A percentile compares a stretch with the other conserved stretches of the same genome.
These are phyloP conservation scores for Schwanniomyces sp. DNA, from an alignment of 805 yeast species.

Conservation along the genomic window DNA sequence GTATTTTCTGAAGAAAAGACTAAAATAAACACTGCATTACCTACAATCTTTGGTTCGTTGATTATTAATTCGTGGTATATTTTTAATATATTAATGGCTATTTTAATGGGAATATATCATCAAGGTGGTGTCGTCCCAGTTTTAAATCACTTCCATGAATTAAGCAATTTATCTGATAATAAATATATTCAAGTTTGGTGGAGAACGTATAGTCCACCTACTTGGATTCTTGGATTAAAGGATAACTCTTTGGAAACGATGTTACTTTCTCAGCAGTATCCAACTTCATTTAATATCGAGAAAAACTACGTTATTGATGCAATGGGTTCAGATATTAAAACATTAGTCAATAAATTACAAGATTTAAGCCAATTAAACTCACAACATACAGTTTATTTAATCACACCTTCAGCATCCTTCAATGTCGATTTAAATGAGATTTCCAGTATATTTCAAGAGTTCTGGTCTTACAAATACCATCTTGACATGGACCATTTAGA, in stretches of 20 bases:
- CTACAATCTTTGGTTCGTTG: slow-evolving; percentile 12
- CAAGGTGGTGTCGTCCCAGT: slow-evolving; percentile 89
- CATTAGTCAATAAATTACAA: slow-evolving; percentile 19
- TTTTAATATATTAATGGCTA: slow-evolving; percentile 60
- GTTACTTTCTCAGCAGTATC: background rate
- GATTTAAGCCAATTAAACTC: slow-evolving; percentile 2
- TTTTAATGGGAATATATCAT: slow-evolving; percentile 78
- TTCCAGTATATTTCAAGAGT: slow-evolving; percentile 10
- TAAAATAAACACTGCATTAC: slow-evolving; percentile 1
- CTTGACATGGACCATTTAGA: slow-evolving; percentile 78
- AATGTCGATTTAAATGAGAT: slow-evolving; percentile 14
- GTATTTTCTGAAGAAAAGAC: slow-evolving; percentile 4
- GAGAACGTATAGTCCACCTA: slow-evolving; percentile 93
- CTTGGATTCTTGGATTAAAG: slow-evolving; percentile 63
- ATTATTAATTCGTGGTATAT: slow-evolving; percentile 50
- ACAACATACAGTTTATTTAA: slow-evolving; percentile 15
- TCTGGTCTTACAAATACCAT: slow-evolving; percentile 46
- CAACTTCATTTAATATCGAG: background rate
- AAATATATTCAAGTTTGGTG: slow-evolving; percentile 68
- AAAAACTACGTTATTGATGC: slow-evolving; percentile 35
- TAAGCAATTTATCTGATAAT: background rate
- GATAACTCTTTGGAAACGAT: background rate
- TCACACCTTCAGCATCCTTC: slow-evolving; percentile 43
- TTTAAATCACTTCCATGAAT: slow-evolving; percentile 38
- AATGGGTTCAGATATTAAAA: slow-evolving; percentile 43